Percentiles rank a stretch among this genome's conserved stretches.
Conservation (phyloP, 2,329 filamentous ascomycete genomes). For the Penicillium italicum region DNA sequence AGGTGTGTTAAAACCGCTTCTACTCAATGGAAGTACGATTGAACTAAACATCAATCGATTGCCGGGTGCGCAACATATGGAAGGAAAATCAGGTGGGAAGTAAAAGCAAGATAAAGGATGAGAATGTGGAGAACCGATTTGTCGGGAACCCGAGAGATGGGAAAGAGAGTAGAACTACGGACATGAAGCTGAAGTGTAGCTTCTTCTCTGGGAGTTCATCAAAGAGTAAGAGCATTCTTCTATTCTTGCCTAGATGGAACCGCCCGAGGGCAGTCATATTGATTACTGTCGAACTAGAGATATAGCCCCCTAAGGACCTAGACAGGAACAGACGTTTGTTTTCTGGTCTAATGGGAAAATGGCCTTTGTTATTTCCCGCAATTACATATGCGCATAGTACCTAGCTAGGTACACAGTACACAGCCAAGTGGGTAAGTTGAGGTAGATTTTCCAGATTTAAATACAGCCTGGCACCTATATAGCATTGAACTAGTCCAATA, state of each 20-base stretch:
- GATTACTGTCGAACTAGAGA: too few species aligned
- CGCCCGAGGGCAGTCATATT: too few species aligned
- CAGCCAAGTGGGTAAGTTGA: too few species aligned
- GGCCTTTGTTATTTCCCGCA: too few species aligned
- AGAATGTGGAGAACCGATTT: not conserved
- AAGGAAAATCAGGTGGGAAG: not conserved
- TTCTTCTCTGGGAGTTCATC: not conserved
- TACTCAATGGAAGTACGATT: not conserved
- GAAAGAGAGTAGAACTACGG: not conserved
- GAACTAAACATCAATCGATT: not conserved
- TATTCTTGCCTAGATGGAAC: not conserved
- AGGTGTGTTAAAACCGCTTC: too few species aligned
- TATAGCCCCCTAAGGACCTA: too few species aligned
- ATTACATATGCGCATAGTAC: too few species aligned
- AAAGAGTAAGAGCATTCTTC: not conserved
- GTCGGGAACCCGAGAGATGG: not conserved
- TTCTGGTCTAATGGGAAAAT: too few species aligned
- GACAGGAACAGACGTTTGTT: too few species aligned
- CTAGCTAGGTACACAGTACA: too few species aligned
- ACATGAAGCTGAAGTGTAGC: not conserved
- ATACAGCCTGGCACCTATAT: not conserved
- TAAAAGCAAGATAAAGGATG: not conserved
- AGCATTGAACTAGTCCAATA: too few species aligned
- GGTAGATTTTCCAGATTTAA: not conserved
- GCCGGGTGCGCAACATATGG: not conserved